phyloP scores from a whole-genome alignment of 2,329 filamentous ascomycete genomes.

The Tolypocladium paradoxum region DNA sequence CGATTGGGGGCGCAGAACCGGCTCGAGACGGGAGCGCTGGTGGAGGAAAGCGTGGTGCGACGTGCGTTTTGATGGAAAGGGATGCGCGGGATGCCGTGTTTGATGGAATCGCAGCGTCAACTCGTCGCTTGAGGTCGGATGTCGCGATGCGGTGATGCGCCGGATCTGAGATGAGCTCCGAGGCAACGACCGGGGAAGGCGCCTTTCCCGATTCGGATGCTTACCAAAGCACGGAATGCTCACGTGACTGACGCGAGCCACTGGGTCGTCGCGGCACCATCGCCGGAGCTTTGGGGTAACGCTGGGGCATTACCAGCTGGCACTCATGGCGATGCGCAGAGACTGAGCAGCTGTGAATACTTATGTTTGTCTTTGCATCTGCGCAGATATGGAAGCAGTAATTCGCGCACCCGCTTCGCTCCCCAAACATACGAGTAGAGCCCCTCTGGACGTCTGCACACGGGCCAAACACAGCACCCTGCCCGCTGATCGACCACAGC shows the following conservation, averaged over 20 bases:
- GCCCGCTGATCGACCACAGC: neutral
- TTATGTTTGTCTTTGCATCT: no score
- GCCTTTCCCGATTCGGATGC: neutral
- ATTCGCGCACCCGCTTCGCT: no score
- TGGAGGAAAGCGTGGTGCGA: conserved; percentile 7
- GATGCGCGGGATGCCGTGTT: conserved; percentile 3
- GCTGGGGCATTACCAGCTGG: no score
- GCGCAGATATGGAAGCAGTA: no score
- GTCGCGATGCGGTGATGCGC: conserved; percentile 2
- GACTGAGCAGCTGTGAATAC: no score
- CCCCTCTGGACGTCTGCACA: no score
- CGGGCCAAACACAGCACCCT: neutral
- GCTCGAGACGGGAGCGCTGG: conserved; percentile 9
- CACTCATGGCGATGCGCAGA: no score
- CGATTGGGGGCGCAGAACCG: conserved; percentile 1
- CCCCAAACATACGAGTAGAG: no score
- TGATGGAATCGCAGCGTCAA: conserved; percentile 8
- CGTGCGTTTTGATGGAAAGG: conserved; percentile 19
- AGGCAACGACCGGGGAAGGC: neutral
- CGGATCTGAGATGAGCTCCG: neutral
- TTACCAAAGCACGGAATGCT: neutral
- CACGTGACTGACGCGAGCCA: neutral
- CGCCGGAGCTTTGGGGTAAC: no score
- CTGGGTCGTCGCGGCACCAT: no score
- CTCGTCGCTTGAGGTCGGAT: conserved; percentile 7